Percentiles rank a stretch among this genome's conserved stretches.
Evolutionary conservation across 2,329 filamentous ascomycete genomes (phyloP).

Genomic region (Aspergillus tubingensis): DNA sequence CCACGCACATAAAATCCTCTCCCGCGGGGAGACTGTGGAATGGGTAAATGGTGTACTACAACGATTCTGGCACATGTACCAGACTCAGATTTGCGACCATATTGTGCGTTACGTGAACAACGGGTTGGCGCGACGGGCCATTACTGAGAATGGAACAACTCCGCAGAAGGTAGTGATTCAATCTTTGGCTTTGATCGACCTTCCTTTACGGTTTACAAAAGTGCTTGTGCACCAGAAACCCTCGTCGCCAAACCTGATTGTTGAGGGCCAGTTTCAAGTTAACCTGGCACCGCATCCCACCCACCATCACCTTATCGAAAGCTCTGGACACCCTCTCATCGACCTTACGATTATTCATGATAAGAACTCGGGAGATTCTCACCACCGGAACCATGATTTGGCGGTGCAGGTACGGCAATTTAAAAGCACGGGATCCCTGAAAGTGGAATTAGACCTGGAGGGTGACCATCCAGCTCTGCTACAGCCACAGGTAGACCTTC

Average conservation of each 20-base stretch:
- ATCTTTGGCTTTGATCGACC: constrained; percentile 15
- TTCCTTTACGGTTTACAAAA: constrained; percentile 15
- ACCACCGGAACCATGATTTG: constrained; percentile 12
- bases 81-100: constrained; percentile 13
- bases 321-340: constrained; percentile 11
- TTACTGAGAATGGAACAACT: neutral
- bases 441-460: constrained; percentile 19
- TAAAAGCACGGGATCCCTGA: constrained; percentile 12
- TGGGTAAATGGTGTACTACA: constrained; percentile 17
- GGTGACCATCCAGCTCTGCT: constrained; percentile 15
- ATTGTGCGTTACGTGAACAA: constrained; percentile 19
- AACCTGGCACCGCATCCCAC: constrained; percentile 11
- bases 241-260: constrained; percentile 15
- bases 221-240: constrained; percentile 9
- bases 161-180: constrained; percentile 17
- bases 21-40: constrained; percentile 16
- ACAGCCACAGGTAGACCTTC: constrained; percentile 20
- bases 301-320: constrained; percentile 9
- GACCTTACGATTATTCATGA: constrained; percentile 16
- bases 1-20: constrained; percentile 12
- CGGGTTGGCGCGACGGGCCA: constrained; percentile 12
- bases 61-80: constrained; percentile 21
- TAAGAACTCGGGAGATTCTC: neutral
- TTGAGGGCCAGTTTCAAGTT: constrained; percentile 16
- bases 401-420: constrained; percentile 18